Evolutionary conservation across 331 rosid genomes (phyloP), one percentile per base, ranked within the genome.

Genomic region (Quercus phellos): DNA sequence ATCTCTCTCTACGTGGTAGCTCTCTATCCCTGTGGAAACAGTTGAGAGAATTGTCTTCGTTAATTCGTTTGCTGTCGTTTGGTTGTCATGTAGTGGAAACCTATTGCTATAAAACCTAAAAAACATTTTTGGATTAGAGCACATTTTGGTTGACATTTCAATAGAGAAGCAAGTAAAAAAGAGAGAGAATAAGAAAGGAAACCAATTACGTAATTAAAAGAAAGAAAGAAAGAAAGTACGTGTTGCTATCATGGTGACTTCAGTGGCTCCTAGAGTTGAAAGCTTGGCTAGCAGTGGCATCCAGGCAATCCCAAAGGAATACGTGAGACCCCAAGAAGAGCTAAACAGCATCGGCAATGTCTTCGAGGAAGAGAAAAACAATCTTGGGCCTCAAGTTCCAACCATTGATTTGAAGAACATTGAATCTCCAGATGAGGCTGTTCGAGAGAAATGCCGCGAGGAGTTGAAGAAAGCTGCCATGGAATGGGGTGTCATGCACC

Each of bases 401-500:
- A 89, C 88, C 0, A 93, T 93, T 24, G 98, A 93, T 55, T 43
- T 93, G 76, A 87, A 68, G 55, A 87, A 85, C 24, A 84, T 93
- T 6, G 85, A 87, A 1, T 91, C 89, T 0, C 74, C 78, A 0
- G 90, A 91, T n/a, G 82, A 77, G 55, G 35, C 32, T 0, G 90
- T 85, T 34, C 22, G 92, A 54, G 75, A 54, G 0, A 83, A 74
- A 51, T 90, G 98, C 74, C 34, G 85, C 4, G 90, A 87, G 78
- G 81, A 77, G 53, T 56, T 93, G 51, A 87, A 82, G 85, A 88
- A 77, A 54, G 98, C 93, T 0, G 98, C 98, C 4, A 5, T 51
- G 42, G 96, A 91, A 2, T 93, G 98, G 98, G 98, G 98, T 2
- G 98, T 93, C 24, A 89, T 93, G 98, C 75, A 89, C 59, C 70